Base-by-base conservation (phyloP, 2,329 filamentous ascomycete species). In the Calonectria pseudoturangicola region DNA sequence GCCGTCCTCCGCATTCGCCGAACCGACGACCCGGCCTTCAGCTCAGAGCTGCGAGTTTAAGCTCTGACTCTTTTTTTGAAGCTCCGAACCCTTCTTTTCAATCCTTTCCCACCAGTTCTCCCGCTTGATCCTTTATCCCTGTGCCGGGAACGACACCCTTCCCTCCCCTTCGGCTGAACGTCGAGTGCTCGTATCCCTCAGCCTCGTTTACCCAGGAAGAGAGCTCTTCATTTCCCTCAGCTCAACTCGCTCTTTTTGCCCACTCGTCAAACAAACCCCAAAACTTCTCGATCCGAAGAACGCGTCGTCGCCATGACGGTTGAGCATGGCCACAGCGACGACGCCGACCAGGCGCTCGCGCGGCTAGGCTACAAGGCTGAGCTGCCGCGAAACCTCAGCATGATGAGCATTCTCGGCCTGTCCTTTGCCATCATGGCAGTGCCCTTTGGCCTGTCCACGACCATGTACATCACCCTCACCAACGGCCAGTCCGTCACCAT, bases 401-500 rank as follows among this genome's bases (percentile, higher is more conserved):
- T 86, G 83, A 79, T 89, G 50, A 87, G 81, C 76, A 86, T 89
- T 78, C 82, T 88, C 41, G 86, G 86, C 64, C 82, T 88, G n/a
- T 87, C 86, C 3, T 88, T 88, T 72, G 87, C 86, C 80, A 88
- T 88, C 80, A 86, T 88, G 80, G 87, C 88, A 77, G 87, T 86
- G 58, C 87, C 87, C 75, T 89, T 87, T 18, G 88, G 87, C 28
- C 83, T 89, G 56, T 86, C 87, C 33, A 87, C 87, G 18, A 88
- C 86, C 12, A 83, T 89, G 69, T 84, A 83, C 74, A 83, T 88
- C 66, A 86, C 86, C 39, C 86, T 96, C 62, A 92, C 93, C n/a
- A 93, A 91, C 67, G 94, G 94, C 65, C 93, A 94, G 1, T 89
- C 92, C 41, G 92, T 91, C n/a, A 90, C 92, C 72, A 91, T 95